Percentiles rank a stretch among this genome's conserved stretches.
These are phyloP conservation scores for Eremothecium cymbalariae DNA, from an alignment of 1,139 yeast genomes.

Conservation along the genomic window DNA sequence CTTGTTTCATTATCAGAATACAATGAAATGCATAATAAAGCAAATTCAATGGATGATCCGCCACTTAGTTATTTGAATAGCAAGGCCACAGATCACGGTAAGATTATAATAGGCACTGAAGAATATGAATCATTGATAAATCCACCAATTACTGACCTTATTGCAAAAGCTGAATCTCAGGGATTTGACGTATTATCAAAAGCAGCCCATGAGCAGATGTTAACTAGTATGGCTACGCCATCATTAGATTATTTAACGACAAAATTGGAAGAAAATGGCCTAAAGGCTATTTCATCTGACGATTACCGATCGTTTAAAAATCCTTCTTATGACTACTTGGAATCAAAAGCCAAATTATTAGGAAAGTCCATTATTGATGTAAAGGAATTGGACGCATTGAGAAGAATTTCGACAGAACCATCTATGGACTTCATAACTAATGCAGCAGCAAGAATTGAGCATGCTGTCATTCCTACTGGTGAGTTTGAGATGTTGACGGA, in stretches of 20 bases:
- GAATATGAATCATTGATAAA: constrained; percentile 7
- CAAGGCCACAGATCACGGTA: constrained; percentile 10
- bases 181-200: constrained; percentile 5
- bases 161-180: constrained; percentile 7
- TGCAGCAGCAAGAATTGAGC: constrained; percentile 25
- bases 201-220: constrained; percentile 3
- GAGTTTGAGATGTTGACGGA: constrained; percentile 20
- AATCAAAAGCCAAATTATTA: background rate
- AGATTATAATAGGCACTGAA: constrained; percentile 19
- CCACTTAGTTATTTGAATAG: constrained; percentile 9
- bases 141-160: constrained; percentile 4
- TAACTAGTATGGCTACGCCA: constrained; percentile 9
- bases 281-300: background rate
- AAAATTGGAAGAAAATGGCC: constrained; percentile 6
- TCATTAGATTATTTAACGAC: constrained; percentile 13
- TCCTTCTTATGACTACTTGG: constrained; percentile 4
- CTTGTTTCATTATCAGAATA: constrained; percentile 10
- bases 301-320: constrained; percentile 5
- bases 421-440: constrained; percentile 18
- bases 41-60: constrained; percentile 8
- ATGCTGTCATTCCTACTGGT: constrained; percentile 29
- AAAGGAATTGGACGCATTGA: constrained; percentile 19
- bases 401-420: constrained; percentile 15
- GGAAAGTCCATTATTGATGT: constrained; percentile 2
- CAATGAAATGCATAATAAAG: constrained; percentile 7